Conservation (phyloP, 2,329 filamentous ascomycete species). For the Torrubiella hemipterigena region DNA sequence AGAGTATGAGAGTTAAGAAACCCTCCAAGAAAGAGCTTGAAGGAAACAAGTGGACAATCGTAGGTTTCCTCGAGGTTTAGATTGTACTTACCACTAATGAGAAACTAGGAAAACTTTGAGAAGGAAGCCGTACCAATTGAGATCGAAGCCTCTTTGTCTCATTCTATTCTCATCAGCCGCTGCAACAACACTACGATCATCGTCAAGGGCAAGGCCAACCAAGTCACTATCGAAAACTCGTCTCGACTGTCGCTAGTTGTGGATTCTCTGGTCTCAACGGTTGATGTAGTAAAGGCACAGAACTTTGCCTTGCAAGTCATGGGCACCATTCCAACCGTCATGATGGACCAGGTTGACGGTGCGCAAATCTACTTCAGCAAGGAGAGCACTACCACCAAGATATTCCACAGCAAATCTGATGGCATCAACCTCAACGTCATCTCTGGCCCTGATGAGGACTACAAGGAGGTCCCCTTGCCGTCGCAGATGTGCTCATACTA, state of each 20-base stretch:
- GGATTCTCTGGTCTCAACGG: constrained; percentile 77
- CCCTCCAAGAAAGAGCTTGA: constrained; percentile 68
- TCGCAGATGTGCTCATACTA: constrained; percentile 77
- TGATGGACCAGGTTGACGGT: constrained; percentile 88
- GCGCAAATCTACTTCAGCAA: constrained; percentile 78
- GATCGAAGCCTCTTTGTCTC: constrained; percentile 69
- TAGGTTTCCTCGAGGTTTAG: constrained; percentile 24
- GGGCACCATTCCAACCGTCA: constrained; percentile 71
- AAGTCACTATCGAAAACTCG: constrained; percentile 91
- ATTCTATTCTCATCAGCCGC: constrained; percentile 83
- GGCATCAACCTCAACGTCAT: constrained; percentile 82
- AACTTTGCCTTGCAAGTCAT: constrained; percentile 93
- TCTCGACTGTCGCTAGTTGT: constrained; percentile 73
- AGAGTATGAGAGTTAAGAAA: constrained; percentile 76
- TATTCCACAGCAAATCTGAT: constrained; percentile 82
- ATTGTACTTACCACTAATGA: constrained; percentile 5
- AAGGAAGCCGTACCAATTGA: constrained; percentile 61
- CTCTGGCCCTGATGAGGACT: constrained; percentile 61
- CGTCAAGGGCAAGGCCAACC: constrained; percentile 86
- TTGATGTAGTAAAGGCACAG: constrained; percentile 90
- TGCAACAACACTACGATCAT: constrained; percentile 88
- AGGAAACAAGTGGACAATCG: constrained; percentile 87
- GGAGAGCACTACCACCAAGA: constrained; percentile 64
- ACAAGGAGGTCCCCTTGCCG: constrained; percentile 75
- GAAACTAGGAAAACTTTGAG: constrained; percentile 79